These are phyloP conservation scores for Globisporangium irregulare DNA, from an alignment of 352 stramenopile species.

Conservation along the genomic window DNA sequence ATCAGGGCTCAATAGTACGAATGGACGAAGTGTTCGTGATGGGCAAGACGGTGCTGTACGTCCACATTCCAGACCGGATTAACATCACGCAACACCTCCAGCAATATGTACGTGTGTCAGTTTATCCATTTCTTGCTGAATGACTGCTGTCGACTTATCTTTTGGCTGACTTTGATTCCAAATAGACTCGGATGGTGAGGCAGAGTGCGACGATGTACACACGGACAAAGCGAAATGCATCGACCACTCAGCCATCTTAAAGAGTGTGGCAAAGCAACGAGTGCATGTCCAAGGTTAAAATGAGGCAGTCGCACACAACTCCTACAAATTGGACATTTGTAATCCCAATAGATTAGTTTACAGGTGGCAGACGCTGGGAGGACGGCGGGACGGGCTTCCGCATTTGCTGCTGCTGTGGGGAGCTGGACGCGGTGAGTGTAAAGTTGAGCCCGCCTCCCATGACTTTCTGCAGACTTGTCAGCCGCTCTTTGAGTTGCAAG, in stretches of 20 bases:
- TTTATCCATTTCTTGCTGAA: not conserved
- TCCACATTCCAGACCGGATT: constrained; percentile 86
- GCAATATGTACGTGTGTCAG: constrained; percentile 53
- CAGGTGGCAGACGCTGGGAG: constrained; percentile 62
- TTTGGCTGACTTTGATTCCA: not conserved
- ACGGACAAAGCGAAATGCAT: constrained; percentile 46
- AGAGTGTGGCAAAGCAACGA: not conserved
- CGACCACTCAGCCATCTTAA: constrained; percentile 2
- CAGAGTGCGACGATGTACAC: constrained; percentile 85
- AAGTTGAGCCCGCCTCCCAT: constrained; percentile 58
- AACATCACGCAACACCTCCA: constrained; percentile 76
- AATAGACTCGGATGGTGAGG: constrained; percentile 69
- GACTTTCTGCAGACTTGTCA: constrained; percentile 63
- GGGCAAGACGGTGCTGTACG: constrained; percentile 81
- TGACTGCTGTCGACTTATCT: not conserved
- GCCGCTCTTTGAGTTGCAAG: constrained; percentile 59
- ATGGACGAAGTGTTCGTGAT: constrained; percentile 89
- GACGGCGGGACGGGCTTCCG: constrained; percentile 15
- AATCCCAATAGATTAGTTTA: constrained; percentile 26
- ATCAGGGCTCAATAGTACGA: constrained; percentile 46
- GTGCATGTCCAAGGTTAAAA: not conserved
- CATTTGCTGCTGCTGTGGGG: constrained; percentile 9
- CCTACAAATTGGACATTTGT: not conserved
- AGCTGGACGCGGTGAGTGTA: constrained; percentile 36
- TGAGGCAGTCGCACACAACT: not conserved